Evolutionary conservation across 352 stramenopile species (phyloP).

Genomic region (Thraustochytrium striatum): DNA sequence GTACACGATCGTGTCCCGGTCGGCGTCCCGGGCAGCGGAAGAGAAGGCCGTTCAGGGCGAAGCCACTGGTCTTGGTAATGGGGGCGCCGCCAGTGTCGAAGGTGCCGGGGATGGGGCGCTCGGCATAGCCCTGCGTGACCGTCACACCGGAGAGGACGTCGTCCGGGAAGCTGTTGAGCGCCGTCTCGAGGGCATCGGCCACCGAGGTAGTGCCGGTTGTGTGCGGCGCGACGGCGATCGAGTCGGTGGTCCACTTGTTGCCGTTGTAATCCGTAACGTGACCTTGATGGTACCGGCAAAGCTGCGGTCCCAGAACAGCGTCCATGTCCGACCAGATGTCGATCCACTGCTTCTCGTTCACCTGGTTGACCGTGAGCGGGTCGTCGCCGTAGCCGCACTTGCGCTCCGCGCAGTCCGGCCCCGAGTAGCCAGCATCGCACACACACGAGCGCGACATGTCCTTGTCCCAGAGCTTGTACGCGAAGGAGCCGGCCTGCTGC

Average conservation of each 20-base stretch:
- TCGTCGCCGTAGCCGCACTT: conserved; percentile 76
- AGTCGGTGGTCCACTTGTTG: conserved; percentile 51
- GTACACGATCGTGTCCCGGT: background rate
- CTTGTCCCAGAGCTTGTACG: conserved; percentile 66
- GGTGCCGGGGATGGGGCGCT: conserved; percentile 14
- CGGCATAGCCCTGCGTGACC: conserved; percentile 29
- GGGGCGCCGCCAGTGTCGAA: background rate
- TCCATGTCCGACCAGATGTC: conserved; percentile 41
- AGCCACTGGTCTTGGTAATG: background rate
- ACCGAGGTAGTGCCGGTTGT: conserved; percentile 6
- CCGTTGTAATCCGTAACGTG: conserved; percentile 70
- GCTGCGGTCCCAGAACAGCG: background rate
- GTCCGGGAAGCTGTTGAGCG: conserved; percentile 61
- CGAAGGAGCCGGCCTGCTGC: conserved; percentile 57
- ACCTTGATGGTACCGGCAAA: no score
- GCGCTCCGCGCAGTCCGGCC: conserved; percentile 75
- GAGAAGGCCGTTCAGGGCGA: background rate
- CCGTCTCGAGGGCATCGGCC: conserved; percentile 53
- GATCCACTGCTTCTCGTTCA: conserved; percentile 71
- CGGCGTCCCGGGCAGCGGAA: background rate
- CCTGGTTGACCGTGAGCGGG: conserved; percentile 68
- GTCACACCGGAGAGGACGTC: conserved; percentile 39
- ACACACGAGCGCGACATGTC: conserved; percentile 76
- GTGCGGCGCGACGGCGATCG: conserved; percentile 16
- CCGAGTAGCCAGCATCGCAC: conserved; percentile 78